These are phyloP conservation scores for Grosmannia serpens DNA, from an alignment of 2,329 filamentous ascomycete species.

Conservation along the genomic window DNA sequence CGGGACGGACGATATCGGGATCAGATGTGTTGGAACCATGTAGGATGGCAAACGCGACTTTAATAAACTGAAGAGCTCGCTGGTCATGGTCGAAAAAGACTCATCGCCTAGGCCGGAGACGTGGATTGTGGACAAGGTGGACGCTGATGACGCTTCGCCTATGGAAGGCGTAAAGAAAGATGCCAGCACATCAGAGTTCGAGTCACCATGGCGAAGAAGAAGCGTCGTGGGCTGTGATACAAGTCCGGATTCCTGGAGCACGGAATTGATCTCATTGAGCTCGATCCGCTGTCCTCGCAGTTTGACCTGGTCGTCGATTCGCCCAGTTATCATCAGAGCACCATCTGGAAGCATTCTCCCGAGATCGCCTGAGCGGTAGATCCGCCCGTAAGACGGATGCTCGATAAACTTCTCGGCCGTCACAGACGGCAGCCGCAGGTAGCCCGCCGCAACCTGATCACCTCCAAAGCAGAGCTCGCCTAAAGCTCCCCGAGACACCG, in stretches of 20 bases:
- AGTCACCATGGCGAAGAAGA: constrained; percentile 32
- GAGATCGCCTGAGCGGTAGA: constrained; percentile 77
- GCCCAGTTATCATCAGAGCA: constrained; percentile 59
- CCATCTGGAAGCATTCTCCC: constrained; percentile 70
- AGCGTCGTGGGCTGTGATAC: constrained; percentile 55
- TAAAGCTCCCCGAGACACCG: constrained; percentile 57
- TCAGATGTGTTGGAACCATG: constrained; percentile 65
- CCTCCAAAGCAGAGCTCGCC: constrained; percentile 85
- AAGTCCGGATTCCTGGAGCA: constrained; percentile 37
- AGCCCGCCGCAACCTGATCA: constrained; percentile 66
- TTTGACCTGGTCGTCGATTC: constrained; percentile 72
- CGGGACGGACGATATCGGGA: constrained; percentile 60
- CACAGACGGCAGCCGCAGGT: constrained; percentile 52
- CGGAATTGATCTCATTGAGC: constrained; percentile 60
- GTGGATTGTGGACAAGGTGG: constrained; percentile 17
- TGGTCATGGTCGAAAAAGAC: constrained; percentile 17
- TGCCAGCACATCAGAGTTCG: constrained; percentile 42
- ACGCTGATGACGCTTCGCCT: background rate
- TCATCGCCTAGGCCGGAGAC: constrained; percentile 24
- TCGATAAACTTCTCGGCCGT: constrained; percentile 57
- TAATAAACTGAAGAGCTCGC: constrained; percentile 42
- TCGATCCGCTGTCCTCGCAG: constrained; percentile 72
- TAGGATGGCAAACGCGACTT: constrained; percentile 52
- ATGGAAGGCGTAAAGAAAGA: constrained; percentile 53
- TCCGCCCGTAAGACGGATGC: constrained; percentile 55